These are phyloP conservation scores for Phyllosticta citribraziliensis DNA, from an alignment of 2,329 filamentous ascomycete species.

Conservation along the genomic window DNA sequence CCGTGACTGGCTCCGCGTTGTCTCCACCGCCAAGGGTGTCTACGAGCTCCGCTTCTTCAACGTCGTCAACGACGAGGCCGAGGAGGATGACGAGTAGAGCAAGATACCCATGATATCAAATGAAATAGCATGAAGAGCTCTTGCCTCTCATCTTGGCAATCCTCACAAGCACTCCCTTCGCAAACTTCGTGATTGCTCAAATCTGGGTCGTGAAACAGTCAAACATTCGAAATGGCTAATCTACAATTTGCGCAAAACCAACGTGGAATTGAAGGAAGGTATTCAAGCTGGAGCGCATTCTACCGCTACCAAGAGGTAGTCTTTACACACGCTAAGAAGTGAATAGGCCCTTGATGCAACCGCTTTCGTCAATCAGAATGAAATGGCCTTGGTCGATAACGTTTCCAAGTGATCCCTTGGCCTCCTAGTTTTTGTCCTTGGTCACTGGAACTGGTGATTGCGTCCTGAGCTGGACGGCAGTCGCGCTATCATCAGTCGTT, in stretches of 20 bases:
- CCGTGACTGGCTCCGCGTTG: constrained; percentile 98
- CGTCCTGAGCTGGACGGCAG: constrained; percentile 2
- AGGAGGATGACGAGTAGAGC: constrained; percentile 95
- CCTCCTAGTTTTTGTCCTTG: not conserved
- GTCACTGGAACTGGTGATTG: constrained; percentile 1
- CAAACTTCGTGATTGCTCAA: not conserved
- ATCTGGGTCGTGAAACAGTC: not conserved
- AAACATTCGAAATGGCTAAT: not conserved
- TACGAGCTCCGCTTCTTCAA: constrained; percentile 99
- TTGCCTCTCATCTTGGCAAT: not conserved
- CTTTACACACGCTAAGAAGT: not conserved
- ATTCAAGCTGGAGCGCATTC: not conserved
- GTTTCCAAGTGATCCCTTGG: not conserved
- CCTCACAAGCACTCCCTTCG: not conserved
- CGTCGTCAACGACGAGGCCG: constrained; percentile 95
- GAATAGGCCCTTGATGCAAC: not conserved
- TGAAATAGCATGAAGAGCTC: constrained; percentile 1
- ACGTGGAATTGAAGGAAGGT: not conserved
- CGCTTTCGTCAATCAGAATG: not conserved
- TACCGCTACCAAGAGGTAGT: not conserved
- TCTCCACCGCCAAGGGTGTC: constrained; percentile 93
- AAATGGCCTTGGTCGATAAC: not conserved
- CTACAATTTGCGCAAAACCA: not conserved
- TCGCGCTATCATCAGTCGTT: not conserved
- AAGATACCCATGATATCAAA: constrained; percentile 1